Conservation (phyloP, 257 asterid genomes). For the Ligustrum vulgare region DNA sequence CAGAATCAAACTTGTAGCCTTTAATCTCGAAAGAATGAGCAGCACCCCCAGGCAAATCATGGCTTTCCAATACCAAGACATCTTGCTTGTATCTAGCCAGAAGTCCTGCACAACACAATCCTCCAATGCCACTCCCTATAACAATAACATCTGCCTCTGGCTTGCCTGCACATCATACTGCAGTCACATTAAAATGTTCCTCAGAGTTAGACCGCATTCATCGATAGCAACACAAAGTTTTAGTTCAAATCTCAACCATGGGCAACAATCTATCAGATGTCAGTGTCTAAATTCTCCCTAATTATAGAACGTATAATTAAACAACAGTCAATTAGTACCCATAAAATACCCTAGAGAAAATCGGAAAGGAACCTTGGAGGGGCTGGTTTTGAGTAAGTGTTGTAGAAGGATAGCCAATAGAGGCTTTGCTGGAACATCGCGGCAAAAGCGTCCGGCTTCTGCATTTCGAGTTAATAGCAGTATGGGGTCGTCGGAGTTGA, state of each 20-base stretch:
- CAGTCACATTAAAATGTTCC: slow-evolving; percentile 37
- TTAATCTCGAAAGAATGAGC: slow-evolving; percentile 87
- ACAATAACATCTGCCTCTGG: slow-evolving; percentile 86
- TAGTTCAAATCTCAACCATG: neutral
- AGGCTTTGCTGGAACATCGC: slow-evolving; percentile 24
- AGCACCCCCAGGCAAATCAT: slow-evolving; percentile 91
- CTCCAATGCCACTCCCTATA: slow-evolving; percentile 93
- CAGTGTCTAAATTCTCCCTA: neutral
- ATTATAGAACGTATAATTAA: neutral
- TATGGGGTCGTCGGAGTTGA: neutral
- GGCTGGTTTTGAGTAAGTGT: slow-evolving; percentile 19
- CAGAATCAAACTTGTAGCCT: slow-evolving; percentile 83
- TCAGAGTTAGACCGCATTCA: slow-evolving; percentile 16
- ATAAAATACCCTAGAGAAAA: neutral
- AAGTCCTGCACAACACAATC: slow-evolving; percentile 83
- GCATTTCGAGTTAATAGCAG: slow-evolving; percentile 21
- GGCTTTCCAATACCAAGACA: slow-evolving; percentile 88
- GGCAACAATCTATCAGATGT: neutral
- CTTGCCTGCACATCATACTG: slow-evolving; percentile 74
- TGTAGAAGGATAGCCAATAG: slow-evolving; percentile 31
- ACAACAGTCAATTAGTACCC: neutral
- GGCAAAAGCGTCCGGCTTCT: slow-evolving; percentile 23
- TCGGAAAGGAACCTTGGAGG: slow-evolving; percentile 37
- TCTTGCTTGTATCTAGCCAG: slow-evolving; percentile 82
- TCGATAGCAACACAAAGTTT: neutral